Percentiles rank a stretch among this genome's conserved stretches.
phyloP scores from a whole-genome alignment of 257 asterid species.

The Solanum neorickii region DNA sequence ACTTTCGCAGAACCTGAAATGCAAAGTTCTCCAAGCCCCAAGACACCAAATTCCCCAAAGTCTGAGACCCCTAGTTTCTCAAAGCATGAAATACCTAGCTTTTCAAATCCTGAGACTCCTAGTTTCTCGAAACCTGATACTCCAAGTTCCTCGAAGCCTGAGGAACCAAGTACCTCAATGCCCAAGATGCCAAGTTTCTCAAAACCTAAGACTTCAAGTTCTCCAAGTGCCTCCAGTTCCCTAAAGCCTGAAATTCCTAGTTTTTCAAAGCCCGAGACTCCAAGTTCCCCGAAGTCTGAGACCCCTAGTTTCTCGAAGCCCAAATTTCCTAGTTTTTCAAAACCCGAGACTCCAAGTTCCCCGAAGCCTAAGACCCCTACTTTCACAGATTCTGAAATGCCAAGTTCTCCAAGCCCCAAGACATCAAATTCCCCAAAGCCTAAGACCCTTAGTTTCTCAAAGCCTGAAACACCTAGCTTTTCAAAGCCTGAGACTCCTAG shows the following conservation, averaged over 20 bases:
- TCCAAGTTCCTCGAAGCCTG: too few species aligned
- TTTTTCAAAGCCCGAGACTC: accelerated
- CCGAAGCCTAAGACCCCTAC: neutral
- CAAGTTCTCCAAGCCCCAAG: neutral
- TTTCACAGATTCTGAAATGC: neutral
- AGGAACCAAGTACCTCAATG: too few species aligned
- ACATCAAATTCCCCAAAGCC: too few species aligned
- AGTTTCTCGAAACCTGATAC: too few species aligned
- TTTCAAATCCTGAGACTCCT: too few species aligned
- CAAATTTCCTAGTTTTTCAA: neutral
- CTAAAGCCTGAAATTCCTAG: neutral
- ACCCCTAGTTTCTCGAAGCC: neutral
- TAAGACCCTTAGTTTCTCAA: neutral
- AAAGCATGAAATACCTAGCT: too few species aligned
- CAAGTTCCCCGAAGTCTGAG: neutral
- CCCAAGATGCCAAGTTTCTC: neutral
- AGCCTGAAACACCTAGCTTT: accelerated
- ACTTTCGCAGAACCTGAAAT: too few species aligned
- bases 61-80: too few species aligned
- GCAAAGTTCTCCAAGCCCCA: too few species aligned
- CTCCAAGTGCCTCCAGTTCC: neutral
- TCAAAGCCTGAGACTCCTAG: accelerated
- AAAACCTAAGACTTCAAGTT: neutral
- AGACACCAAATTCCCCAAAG: too few species aligned
- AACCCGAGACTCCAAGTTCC: neutral